phyloP scores from a whole-genome alignment of 2,329 filamentous ascomycete species.

The Aureobasidium musti region DNA sequence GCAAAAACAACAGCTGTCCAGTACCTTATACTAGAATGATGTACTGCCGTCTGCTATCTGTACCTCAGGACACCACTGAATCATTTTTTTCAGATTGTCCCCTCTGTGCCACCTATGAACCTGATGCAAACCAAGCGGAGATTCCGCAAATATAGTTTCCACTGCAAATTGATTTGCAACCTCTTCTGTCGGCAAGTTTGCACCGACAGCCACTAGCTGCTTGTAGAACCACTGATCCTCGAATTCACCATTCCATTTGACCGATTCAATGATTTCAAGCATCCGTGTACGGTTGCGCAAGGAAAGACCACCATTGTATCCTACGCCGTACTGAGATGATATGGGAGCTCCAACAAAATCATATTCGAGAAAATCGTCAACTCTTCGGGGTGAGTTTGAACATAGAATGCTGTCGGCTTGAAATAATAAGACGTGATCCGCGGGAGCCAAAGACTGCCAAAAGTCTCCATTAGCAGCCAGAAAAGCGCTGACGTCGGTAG shows the following conservation, averaged over 20 bases:
- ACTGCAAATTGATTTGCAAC: background rate
- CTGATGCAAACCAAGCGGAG: background rate
- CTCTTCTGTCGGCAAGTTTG: background rate
- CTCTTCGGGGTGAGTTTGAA: background rate
- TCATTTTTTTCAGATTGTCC: background rate
- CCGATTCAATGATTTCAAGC: background rate
- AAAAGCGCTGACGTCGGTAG: background rate
- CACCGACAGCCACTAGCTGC: background rate
- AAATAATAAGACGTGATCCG: background rate
- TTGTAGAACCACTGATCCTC: conserved; percentile 5
- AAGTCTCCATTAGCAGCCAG: background rate
- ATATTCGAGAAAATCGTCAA: background rate
- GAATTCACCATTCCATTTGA: background rate
- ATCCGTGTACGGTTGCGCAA: background rate
- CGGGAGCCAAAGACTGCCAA: background rate
- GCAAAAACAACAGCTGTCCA: background rate
- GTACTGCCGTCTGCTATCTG: background rate
- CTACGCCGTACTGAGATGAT: background rate
- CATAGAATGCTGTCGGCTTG: conserved; percentile 1
- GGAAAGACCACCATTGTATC: background rate
- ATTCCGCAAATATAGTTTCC: background rate
- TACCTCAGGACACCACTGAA: background rate
- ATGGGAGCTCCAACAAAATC: background rate
- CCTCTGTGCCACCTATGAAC: background rate
- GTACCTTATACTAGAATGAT: background rate